These are phyloP conservation scores for Solanum etuberosum DNA, from an alignment of 257 asterid genomes.

Conservation along the genomic window DNA sequence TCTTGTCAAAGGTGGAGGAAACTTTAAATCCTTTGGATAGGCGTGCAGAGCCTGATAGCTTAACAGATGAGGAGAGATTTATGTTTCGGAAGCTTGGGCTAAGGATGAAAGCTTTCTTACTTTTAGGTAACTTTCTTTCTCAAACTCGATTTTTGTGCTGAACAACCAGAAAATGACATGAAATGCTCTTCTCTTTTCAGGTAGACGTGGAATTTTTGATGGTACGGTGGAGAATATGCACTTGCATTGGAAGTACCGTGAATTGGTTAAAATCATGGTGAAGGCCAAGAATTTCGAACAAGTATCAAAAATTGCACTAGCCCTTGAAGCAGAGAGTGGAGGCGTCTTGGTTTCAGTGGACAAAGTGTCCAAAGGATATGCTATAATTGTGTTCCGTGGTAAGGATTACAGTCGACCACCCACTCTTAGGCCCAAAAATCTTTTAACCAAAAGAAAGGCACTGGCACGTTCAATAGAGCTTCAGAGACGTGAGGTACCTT, in stretches of 20 bases:
- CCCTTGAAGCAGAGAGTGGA: constrained; percentile 97
- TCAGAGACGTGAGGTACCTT: constrained; percentile 79
- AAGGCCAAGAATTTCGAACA: constrained; percentile 65
- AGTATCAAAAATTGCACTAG: constrained; percentile 63
- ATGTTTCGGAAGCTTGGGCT: constrained; percentile 97
- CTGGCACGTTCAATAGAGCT: constrained; percentile 96
- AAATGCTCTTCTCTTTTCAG: constrained; percentile 29
- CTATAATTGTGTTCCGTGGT: constrained; percentile 85
- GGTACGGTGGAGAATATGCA: constrained; percentile 99
- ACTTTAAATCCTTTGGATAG: constrained; percentile 54
- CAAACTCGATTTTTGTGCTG: not conserved
- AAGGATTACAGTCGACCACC: constrained; percentile 69
- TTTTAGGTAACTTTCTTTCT: constrained; percentile 49
- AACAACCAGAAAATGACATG: not conserved
- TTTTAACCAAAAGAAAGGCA: constrained; percentile 87
- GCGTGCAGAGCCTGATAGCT: constrained; percentile 51
- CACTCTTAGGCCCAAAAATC: constrained; percentile 73
- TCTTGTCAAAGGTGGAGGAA: constrained; percentile 75
- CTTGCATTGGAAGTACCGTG: constrained; percentile 96
- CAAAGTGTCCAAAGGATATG: constrained; percentile 89
- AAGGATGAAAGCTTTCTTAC: constrained; percentile 97
- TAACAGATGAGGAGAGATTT: constrained; percentile 89
- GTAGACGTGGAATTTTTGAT: constrained; percentile 94
- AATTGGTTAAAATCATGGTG: constrained; percentile 75
- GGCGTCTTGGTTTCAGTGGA: constrained; percentile 87